Evolutionary conservation across 768 basidiomycete genomes (phyloP).

Genomic region (Tricholoma hemisulphureum): DNA sequence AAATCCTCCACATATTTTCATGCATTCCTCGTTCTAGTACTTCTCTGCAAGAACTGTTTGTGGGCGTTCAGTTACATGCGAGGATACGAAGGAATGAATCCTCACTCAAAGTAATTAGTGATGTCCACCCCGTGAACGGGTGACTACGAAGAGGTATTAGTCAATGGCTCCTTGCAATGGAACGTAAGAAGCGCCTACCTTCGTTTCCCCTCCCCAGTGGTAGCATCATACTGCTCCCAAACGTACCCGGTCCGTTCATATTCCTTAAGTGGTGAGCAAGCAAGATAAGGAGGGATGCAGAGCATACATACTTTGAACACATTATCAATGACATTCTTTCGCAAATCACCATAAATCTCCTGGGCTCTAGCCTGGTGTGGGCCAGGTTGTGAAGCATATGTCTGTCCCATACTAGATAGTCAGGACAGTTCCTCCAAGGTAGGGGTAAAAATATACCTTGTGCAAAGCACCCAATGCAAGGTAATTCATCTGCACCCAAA

Average conservation of each 20-base stretch:
- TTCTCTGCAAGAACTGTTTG: constrained; percentile 29
- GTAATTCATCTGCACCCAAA: constrained; percentile 99
- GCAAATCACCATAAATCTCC: constrained; percentile 76
- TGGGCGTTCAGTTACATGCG: background rate
- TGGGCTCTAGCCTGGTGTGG: constrained; percentile 75
- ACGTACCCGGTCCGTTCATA: constrained; percentile 91
- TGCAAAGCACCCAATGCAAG: constrained; percentile 77
- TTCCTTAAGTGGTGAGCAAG: constrained; percentile 49
- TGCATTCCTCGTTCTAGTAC: constrained; percentile 22
- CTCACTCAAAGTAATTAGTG: constrained; percentile 84
- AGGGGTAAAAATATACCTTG: constrained; percentile 47
- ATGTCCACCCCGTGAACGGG: constrained; percentile 98
- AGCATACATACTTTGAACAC: constrained; percentile 51
- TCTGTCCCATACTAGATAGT: constrained; percentile 43
- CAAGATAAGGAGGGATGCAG: background rate
- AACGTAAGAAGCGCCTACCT: constrained; percentile 51
- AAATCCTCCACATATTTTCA: no score
- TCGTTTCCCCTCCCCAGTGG: constrained; percentile 78
- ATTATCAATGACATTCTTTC: constrained; percentile 83
- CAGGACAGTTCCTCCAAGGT: background rate
- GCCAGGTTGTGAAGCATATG: constrained; percentile 75
- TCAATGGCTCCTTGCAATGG: constrained; percentile 6
- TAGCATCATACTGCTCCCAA: constrained; percentile 95
- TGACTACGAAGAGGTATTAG: constrained; percentile 50
- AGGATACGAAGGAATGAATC: constrained; percentile 13